Base-by-base conservation (phyloP, 1,284 basidiomycete species). In the Hypsizygus ulmarius region DNA sequence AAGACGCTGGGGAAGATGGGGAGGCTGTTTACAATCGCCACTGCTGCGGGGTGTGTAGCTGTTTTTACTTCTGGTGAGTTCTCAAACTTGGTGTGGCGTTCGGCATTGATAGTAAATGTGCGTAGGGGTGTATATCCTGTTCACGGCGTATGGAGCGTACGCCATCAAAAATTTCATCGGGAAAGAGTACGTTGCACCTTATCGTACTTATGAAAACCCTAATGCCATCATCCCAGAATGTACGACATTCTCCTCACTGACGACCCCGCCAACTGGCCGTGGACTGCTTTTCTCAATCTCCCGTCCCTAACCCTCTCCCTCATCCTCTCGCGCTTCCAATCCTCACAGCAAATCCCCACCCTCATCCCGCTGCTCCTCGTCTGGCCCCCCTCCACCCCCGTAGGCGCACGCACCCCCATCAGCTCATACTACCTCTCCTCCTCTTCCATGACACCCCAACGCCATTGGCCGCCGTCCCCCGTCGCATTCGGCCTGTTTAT, bases 141-240 rank as follows among this genome's bases (percentile, higher is more conserved):
- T 77, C 32, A 82, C 85, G 1, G 72, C 73, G 0, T 90, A 90
- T 57, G 89, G 89, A 1, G 78, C 81, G 0, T 87, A 81, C 64
- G 86, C 86, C n/a, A 64, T 90, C 18, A 70, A 73, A 34, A 72
- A 81, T 51, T 85, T 88, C 52, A 68, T 90, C 42, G 88, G 87
- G 3, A 62, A 75, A 55, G 82, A 87, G 81, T 87, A 63, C 49
- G 76, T 64, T 8, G 18, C 10, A 18, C 43, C 14, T 16, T 37
- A 25, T 28, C 9, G n/a, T 4, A 25, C 39, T 34, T 8, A 7
- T 19, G 3, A 7, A 42, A 18, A 28, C 28, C 37, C 34, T 8
- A 45, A 33, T 18, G 28, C 18, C 39, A 18, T 32, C 14, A 28
- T 9, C 35, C 16, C 51, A 82, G 80, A 58, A 78, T 83, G 73